These are phyloP conservation scores for Coemansia sp. DNA, from an alignment of 192 early-diverging fungal species.

Conservation along the genomic window DNA sequence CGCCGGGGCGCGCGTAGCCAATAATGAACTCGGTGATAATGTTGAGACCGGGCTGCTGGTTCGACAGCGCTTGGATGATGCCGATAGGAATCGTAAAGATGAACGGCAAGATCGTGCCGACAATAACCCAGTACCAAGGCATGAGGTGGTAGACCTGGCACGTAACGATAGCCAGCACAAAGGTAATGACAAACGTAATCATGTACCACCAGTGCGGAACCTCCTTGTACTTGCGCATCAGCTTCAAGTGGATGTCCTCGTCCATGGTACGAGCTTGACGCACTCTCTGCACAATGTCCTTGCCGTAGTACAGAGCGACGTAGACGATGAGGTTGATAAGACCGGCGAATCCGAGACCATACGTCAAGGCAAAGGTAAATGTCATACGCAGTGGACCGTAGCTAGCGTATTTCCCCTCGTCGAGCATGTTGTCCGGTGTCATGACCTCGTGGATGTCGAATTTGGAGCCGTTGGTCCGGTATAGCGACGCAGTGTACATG, in stretches of 20 bases:
- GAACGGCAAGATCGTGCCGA: slow-evolving; percentile 60
- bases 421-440: slow-evolving; percentile 57
- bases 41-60: slow-evolving; percentile 75
- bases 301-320: slow-evolving; percentile 64
- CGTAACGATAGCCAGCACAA: slow-evolving; percentile 41
- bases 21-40: slow-evolving; percentile 84
- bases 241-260: slow-evolving; percentile 73
- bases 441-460: slow-evolving; percentile 65
- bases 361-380: slow-evolving; percentile 68
- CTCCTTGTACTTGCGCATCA: slow-evolving; percentile 75
- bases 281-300: slow-evolving; percentile 65
- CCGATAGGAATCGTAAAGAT: slow-evolving; percentile 81
- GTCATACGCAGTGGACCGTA: slow-evolving; percentile 71
- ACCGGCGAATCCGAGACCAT: slow-evolving; percentile 68
- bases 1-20: slow-evolving; percentile 73
- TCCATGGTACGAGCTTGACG: slow-evolving; percentile 60
- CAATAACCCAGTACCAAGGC: slow-evolving; percentile 74
- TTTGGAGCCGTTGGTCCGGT: slow-evolving; percentile 56
- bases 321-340: slow-evolving; percentile 70
- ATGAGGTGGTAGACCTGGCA: slow-evolving; percentile 53
- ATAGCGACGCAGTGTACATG: slow-evolving; percentile 65
- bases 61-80: slow-evolving; percentile 77
- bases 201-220: slow-evolving; percentile 78
- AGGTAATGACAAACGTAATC: slow-evolving; percentile 41
- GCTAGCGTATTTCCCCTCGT: slow-evolving; percentile 57